Percentiles rank a stretch among this genome's conserved stretches.
phyloP scores from a whole-genome alignment of 2,329 filamentous ascomycete genomes.

The Catunica adiposa region DNA sequence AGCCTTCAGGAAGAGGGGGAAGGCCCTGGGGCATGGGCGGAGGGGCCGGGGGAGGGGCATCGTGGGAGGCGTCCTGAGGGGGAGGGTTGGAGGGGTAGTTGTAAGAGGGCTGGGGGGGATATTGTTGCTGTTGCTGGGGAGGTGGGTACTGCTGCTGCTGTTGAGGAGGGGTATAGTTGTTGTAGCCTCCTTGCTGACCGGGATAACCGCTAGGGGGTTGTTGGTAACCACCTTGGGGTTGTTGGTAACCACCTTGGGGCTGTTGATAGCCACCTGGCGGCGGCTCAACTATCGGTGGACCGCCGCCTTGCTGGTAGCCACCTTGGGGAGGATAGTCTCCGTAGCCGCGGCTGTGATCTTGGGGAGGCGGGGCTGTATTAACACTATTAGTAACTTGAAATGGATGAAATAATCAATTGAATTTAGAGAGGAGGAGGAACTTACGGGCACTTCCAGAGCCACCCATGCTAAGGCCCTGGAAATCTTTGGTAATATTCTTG shows the following conservation, averaged over 20 bases:
- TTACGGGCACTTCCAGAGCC: constrained; percentile 5
- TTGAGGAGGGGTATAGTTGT: constrained; percentile 7
- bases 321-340: constrained; percentile 15
- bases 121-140: constrained; percentile 1
- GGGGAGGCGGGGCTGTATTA: background rate
- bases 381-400: background rate
- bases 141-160: background rate
- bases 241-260: background rate
- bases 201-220: constrained; percentile 4
- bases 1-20: constrained; percentile 42
- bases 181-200: constrained; percentile 10
- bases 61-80: constrained; percentile 11
- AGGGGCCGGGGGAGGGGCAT: constrained; percentile 14
- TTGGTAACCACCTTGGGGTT: background rate
- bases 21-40: constrained; percentile 18
- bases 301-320: background rate
- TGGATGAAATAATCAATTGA: background rate
- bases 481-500: constrained; percentile 27
- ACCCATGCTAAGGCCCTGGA: constrained; percentile 31
- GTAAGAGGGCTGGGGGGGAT: constrained; percentile 13
- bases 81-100: constrained; percentile 14
- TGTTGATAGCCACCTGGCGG: background rate
- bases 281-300: too few relatives aligned
- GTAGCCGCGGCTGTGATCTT: constrained; percentile 10
- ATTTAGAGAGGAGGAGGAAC: background rate